phyloP scores from a whole-genome alignment of 805 yeast species.

The Wickerhamiella galacta region DNA sequence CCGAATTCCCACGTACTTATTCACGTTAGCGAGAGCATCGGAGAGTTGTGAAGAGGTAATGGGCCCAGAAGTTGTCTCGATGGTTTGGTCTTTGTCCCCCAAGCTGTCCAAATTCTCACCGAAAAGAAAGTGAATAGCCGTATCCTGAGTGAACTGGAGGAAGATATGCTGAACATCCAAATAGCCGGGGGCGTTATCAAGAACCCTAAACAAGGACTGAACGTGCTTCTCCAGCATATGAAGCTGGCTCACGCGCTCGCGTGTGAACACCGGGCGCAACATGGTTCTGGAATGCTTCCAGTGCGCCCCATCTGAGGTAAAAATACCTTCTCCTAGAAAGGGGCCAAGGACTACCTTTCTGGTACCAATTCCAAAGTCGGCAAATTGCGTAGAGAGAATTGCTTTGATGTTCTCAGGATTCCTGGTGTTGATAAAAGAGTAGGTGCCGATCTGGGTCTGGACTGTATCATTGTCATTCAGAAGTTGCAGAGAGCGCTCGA shows the following conservation, averaged over 20 bases:
- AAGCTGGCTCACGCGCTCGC: slow-evolving; percentile 15
- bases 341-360: slow-evolving; percentile 16
- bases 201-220: not conserved
- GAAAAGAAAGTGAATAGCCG: slow-evolving; percentile 37
- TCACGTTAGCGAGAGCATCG: slow-evolving; percentile 12
- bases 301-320: slow-evolving; percentile 20
- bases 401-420: slow-evolving; percentile 22
- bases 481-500: not conserved
- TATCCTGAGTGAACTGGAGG: slow-evolving; percentile 18
- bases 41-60: slow-evolving; percentile 6
- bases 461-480: not conserved
- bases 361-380: slow-evolving; percentile 18
- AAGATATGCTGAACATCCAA: slow-evolving; percentile 19
- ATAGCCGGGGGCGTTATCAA: not conserved
- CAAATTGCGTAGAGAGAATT: slow-evolving; percentile 19
- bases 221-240: slow-evolving; percentile 15
- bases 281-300: slow-evolving; percentile 22
- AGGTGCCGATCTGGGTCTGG: not conserved
- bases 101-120: slow-evolving; percentile 19
- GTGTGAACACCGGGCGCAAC: slow-evolving; percentile 20
- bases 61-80: slow-evolving; percentile 4
- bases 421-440: slow-evolving; percentile 9
- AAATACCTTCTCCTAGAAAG: slow-evolving; percentile 21
- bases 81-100: slow-evolving; percentile 3
- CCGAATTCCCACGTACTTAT: slow-evolving; percentile 9